phyloP scores from a whole-genome alignment of 1,284 basidiomycete genomes.

The Rhodotorula sp. region DNA sequence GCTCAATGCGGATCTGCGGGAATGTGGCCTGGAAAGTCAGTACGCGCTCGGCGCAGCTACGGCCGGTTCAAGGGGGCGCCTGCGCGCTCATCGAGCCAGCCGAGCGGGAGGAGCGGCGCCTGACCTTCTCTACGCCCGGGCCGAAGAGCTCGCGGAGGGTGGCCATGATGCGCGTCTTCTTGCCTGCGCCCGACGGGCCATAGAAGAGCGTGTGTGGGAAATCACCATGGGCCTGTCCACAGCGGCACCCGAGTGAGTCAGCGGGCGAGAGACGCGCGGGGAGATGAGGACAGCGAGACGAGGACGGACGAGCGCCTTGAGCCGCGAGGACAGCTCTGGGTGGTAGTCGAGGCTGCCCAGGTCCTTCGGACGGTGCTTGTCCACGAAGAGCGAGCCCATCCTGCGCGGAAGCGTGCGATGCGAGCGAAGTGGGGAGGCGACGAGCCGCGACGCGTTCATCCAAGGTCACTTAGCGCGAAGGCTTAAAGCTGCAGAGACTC shows the following conservation, averaged over 20 bases:
- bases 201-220: constrained; percentile 99
- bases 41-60: too few species aligned
- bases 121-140: constrained; percentile 85
- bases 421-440: background rate
- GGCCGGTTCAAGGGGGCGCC: background rate
- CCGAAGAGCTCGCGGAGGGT: constrained; percentile 89
- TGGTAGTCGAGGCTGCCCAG: constrained; percentile 91
- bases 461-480: background rate
- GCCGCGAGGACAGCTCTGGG: constrained; percentile 71
- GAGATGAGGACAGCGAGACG: background rate
- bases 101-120: constrained; percentile 14
- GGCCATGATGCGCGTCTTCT: constrained; percentile 94
- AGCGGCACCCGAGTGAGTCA: background rate
- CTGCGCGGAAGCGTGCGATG: background rate
- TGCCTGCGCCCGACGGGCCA: constrained; percentile 94
- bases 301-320: constrained; percentile 71
- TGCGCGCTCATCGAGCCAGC: background rate
- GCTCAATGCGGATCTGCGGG: constrained; percentile 90
- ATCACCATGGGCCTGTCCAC: constrained; percentile 57
- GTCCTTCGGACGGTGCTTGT: constrained; percentile 79
- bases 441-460: background rate
- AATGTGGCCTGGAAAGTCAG: background rate
- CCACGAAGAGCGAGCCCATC: constrained; percentile 42
- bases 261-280: background rate
- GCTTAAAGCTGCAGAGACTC: background rate